These are phyloP conservation scores for Rhizophlyctis rosea DNA, from an alignment of 192 early-diverging fungal genomes.

Conservation along the genomic window DNA sequence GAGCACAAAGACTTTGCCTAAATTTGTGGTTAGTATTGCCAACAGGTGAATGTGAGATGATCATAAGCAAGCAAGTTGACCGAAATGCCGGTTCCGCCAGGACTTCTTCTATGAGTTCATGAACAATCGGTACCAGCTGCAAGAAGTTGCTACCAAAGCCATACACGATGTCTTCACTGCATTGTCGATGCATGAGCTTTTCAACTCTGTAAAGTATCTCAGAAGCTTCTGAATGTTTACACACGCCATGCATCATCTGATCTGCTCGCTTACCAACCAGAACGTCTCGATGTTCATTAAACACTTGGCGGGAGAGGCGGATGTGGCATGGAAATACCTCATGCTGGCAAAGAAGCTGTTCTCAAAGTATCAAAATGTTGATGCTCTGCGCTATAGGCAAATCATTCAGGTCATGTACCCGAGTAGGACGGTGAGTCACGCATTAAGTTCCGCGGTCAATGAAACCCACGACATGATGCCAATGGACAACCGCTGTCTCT, in stretches of 20 bases:
- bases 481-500: no score
- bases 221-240: background rate
- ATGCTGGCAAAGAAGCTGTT: slow-evolving; percentile 36
- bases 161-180: slow-evolving; percentile 47
- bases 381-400: slow-evolving; percentile 28
- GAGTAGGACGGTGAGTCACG: slow-evolving; percentile 31
- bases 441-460: no score
- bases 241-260: background rate
- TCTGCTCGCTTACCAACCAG: slow-evolving; percentile 10
- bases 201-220: slow-evolving; percentile 5
- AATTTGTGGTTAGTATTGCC: slow-evolving; percentile 13
- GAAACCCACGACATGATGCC: background rate
- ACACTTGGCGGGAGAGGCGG: slow-evolving; percentile 43
- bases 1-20: slow-evolving; percentile 6
- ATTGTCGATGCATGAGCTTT: slow-evolving; percentile 15
- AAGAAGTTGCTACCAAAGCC: slow-evolving; percentile 39
- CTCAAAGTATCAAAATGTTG: slow-evolving; percentile 22
- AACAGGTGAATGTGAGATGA: background rate
- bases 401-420: slow-evolving; percentile 44
- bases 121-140: slow-evolving; percentile 39
- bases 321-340: slow-evolving; percentile 52
- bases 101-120: slow-evolving; percentile 49
- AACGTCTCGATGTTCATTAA: slow-evolving; percentile 34
- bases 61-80: background rate
- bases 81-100: no score